phyloP scores from a whole-genome alignment of 164 flowering plant species.

The Magnolia changhungtana region DNA sequence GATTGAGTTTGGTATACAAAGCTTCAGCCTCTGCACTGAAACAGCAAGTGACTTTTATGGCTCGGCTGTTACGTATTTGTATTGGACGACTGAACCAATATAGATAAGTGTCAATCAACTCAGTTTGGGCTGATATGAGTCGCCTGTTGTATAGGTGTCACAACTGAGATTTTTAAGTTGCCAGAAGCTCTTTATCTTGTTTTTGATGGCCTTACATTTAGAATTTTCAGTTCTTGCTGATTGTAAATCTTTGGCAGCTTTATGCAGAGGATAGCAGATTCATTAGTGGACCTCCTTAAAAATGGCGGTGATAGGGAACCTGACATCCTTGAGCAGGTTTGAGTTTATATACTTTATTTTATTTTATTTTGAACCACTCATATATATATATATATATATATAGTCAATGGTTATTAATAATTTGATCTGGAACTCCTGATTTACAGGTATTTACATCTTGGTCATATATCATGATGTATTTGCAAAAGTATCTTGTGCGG shows the following conservation, averaged over 20 bases:
- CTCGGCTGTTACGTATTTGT: not conserved
- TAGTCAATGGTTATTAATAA: not conserved
- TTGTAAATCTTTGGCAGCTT: conserved; percentile 40
- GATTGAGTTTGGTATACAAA: too few species aligned
- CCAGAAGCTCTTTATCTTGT: not conserved
- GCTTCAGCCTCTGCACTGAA: too few species aligned
- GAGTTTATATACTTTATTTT: not conserved
- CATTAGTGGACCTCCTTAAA: conserved; percentile 56
- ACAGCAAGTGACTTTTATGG: not conserved
- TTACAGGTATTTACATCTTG: conserved; percentile 87
- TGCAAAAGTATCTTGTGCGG: conserved; percentile 63
- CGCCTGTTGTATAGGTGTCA: too few species aligned
- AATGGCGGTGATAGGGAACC: conserved; percentile 89
- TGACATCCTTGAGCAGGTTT: conserved; percentile 85
- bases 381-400: too few species aligned
- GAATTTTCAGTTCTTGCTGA: not conserved
- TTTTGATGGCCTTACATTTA: not conserved
- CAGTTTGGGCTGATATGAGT: too few species aligned
- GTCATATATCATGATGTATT: conserved; percentile 75
- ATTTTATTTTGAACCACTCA: not conserved
- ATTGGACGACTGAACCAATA: not conserved
- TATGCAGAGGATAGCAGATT: conserved; percentile 48
- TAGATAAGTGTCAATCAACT: not conserved
- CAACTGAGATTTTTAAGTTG: too few species aligned
- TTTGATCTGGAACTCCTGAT: conserved; percentile 7